Evolutionary conservation across 1,139 yeast genomes (phyloP), one percentile per base, ranked within the genome.

Genomic region (Candida pseudoviswanathii): DNA sequence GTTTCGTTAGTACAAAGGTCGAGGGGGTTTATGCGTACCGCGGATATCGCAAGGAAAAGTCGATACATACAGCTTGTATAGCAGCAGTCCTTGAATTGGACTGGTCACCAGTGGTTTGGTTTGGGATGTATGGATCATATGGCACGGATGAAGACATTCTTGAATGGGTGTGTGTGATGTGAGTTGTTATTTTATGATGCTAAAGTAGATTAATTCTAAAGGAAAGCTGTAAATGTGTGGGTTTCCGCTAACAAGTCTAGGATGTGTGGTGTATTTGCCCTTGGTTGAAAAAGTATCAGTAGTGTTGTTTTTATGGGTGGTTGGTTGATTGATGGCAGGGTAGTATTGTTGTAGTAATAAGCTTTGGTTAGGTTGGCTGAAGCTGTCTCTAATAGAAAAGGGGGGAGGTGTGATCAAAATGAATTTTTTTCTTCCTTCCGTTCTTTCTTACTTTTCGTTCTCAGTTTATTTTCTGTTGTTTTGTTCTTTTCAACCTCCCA

Each of bases 121-220:
- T 80, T 44, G 96, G 95, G 58, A 87, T 85, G 63, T 88, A 89
- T 64, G 96, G 96, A 67, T 90, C 96, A 69, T 90, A 90, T 52
- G 96, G 96, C 47, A 85, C 89, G 46, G 92, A 83, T 8, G 92
- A 84, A 26, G 92, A 84, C 94, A 86, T 86, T 49, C 41, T 58
- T 25, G 27, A 3, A 26, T 36, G n/a, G 22, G 43, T 27, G 31
- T 37, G 34, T 21, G 10, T 27, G 26, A 25, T 11, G 37, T 36
- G 10, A 16, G 16, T 16, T 16, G 16, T 16, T 16, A 16, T 16
- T 16, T 16, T 16, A 16, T 16, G 16, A 16, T 16, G 16, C 16
- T 16, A 16, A 16, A 16, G 16, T 16, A 16, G 16, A 16, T 16
- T 16, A 16, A 16, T 16, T 16, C 16, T 16, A 16, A 16, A 16